These are phyloP conservation scores for Stephania cephalantha DNA, from an alignment of 164 flowering plant genomes.

Conservation along the genomic window DNA sequence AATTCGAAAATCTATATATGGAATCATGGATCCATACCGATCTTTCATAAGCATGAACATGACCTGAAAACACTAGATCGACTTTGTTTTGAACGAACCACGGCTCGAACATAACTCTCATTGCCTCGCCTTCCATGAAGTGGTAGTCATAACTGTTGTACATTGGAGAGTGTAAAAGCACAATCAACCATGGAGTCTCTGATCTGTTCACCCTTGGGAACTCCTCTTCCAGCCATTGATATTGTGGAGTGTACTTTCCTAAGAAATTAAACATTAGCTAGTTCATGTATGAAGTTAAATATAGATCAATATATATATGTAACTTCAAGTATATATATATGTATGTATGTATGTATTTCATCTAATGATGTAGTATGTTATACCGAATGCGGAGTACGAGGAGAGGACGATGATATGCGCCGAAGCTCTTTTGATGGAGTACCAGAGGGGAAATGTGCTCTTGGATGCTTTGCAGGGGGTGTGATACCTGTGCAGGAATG, in stretches of 20 bases:
- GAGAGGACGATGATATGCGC: constrained; percentile 36
- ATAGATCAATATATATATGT: no score
- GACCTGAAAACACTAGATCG: constrained; percentile 52
- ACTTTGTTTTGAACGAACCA: constrained; percentile 59
- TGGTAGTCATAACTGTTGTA: constrained; percentile 45
- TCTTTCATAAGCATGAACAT: constrained; percentile 58
- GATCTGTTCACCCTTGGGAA: constrained; percentile 30
- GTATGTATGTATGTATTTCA: no score
- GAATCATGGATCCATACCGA: constrained; percentile 37
- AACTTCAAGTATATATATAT: no score
- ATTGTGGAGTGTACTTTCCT: constrained; percentile 42
- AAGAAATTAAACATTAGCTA: not conserved
- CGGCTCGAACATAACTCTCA: constrained; percentile 51
- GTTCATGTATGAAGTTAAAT: not conserved
- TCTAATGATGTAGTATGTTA: not conserved
- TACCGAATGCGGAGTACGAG: constrained; percentile 36
- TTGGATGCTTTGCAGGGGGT: constrained; percentile 24
- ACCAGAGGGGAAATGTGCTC: constrained; percentile 33
- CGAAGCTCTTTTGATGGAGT: constrained; percentile 35
- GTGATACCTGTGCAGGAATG: constrained; percentile 25
- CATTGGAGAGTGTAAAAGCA: constrained; percentile 38
- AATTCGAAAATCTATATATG: no score
- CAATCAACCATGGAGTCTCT: constrained; percentile 50
- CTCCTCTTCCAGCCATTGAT: constrained; percentile 37
- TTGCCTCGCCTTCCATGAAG: constrained; percentile 59